Evolutionary conservation across 306 rosid genomes (phyloP).

Genomic region (Cajanus cajan): DNA sequence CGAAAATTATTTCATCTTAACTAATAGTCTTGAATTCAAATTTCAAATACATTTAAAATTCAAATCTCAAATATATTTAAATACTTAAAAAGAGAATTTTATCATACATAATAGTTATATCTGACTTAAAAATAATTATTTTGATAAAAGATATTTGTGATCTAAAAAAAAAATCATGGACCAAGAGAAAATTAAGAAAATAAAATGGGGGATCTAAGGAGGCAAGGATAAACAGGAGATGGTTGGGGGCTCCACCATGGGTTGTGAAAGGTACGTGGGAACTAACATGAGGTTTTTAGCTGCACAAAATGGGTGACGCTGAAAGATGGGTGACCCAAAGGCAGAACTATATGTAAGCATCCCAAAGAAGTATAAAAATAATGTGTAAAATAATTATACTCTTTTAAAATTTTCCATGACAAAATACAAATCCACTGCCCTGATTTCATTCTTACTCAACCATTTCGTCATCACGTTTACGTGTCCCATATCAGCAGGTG

Average conservation of each 20-base stretch:
- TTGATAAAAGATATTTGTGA: no score
- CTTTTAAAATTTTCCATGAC: slow-evolving; percentile 36
- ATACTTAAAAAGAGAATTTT: no score
- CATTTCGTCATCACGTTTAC: slow-evolving; percentile 82
- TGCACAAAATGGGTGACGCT: slow-evolving; percentile 43
- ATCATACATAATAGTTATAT: no score
- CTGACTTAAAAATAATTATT: no score
- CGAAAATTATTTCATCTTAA: no score
- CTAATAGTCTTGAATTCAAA: no score
- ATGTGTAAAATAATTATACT: slow-evolving; percentile 21
- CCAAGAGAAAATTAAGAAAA: background rate
- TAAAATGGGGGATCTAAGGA: background rate
- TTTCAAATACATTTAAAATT: no score
- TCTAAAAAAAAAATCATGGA: no score
- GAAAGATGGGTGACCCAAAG: slow-evolving; percentile 50
- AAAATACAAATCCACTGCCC: slow-evolving; percentile 37
- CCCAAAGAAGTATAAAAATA: slow-evolving; percentile 21
- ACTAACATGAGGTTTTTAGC: slow-evolving; percentile 50
- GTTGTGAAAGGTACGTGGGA: slow-evolving; percentile 65
- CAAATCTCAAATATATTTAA: no score
- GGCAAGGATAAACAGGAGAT: slow-evolving; percentile 32
- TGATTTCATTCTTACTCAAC: slow-evolving; percentile 76
- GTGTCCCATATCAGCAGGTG: slow-evolving; percentile 37
- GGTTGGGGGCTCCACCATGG: slow-evolving; percentile 54
- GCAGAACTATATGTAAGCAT: slow-evolving; percentile 31